Evolutionary conservation across 2,329 filamentous ascomycete genomes (phyloP), one percentile per base, ranked within the genome.

Genomic region (Gnomoniopsis sp.): DNA sequence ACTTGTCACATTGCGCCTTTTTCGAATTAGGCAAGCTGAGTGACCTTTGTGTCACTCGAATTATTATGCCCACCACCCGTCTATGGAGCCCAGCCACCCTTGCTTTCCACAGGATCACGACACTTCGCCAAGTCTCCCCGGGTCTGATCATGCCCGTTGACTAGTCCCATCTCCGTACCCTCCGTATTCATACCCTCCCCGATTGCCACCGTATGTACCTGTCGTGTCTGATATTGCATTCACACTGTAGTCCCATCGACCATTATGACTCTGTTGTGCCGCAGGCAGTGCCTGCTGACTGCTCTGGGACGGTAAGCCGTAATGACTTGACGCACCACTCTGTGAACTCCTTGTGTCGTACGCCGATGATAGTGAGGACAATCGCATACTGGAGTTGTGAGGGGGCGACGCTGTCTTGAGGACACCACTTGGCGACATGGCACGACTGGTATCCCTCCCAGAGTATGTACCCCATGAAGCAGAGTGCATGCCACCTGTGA

Each of bases 181-280:
- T 33, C 61, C 26, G 15, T 60, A 58, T 46, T 62, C 60, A 56
- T 58, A 62, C 33, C 55, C 61, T 46, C 58, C 58, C 41, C 55
- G 54, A 48, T 36, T 53, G n/a, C 55, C 44, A 22, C 58, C 58
- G 38, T 61, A 60, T 10, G 58, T 52, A 55, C 58, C 47, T 8
- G 53, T 52, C 38, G 60, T 62, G 46, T 62, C 60, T 19, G 60
- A 55, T 55, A 60, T 60, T 52, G 60, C 49, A 56, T 58, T 60
- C 58, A 60, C 58, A 60, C 61, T 62, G 58, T 62, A 62, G 49
- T 62, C 61, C 61, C 61, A 62, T 43, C 58, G 51, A 14, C 58
- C 55, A 17, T 47, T 47, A 36, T 60, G 55, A 33, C 55, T 51
- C 36, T 53, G 49, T 38, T 60, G 58, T 30, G 54, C 36, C 43